Percentiles rank a stretch among this genome's conserved stretches.
phyloP scores from a whole-genome alignment of 495 filamentous ascomycete species.

The Aspergillus diversus region DNA sequence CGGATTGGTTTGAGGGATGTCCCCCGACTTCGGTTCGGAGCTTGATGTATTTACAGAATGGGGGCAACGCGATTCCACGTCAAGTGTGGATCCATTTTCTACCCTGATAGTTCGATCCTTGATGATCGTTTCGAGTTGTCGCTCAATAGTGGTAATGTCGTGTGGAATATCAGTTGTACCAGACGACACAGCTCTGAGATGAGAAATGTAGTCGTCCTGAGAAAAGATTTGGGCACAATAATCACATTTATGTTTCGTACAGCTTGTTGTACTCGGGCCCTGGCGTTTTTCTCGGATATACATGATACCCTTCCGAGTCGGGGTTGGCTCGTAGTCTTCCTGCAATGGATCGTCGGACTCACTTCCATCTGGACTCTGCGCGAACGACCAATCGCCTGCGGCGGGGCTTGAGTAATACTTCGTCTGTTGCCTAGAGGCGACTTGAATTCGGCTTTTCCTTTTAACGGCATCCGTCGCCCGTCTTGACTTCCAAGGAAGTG shows the following conservation, averaged over 20 bases:
- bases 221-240: constrained; percentile 22
- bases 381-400: constrained; percentile 51
- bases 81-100: constrained; percentile 1
- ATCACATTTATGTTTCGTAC: constrained; percentile 15
- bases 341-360: constrained; percentile 55
- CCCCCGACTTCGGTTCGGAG: not conserved
- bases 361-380: constrained; percentile 38
- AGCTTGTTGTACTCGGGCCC: constrained; percentile 11
- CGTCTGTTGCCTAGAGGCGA: constrained; percentile 30
- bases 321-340: constrained; percentile 40
- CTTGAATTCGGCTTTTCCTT: constrained; percentile 29
- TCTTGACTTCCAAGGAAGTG: constrained; percentile 31
- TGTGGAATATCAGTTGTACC: constrained; percentile 19
- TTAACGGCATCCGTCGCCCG: constrained; percentile 26
- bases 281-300: constrained; percentile 32
- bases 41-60: constrained; percentile 10
- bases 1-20: not conserved
- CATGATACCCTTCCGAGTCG: constrained; percentile 29
- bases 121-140: constrained; percentile 8
- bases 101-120: not conserved
- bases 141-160: constrained; percentile 16
- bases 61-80: not conserved
- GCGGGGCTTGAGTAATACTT: constrained; percentile 41
- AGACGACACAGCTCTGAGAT: constrained; percentile 19
- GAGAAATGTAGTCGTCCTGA: constrained; percentile 18